These are phyloP conservation scores for Cladosporium halotolerans DNA, from an alignment of 2,329 filamentous ascomycete genomes.

Conservation along the genomic window DNA sequence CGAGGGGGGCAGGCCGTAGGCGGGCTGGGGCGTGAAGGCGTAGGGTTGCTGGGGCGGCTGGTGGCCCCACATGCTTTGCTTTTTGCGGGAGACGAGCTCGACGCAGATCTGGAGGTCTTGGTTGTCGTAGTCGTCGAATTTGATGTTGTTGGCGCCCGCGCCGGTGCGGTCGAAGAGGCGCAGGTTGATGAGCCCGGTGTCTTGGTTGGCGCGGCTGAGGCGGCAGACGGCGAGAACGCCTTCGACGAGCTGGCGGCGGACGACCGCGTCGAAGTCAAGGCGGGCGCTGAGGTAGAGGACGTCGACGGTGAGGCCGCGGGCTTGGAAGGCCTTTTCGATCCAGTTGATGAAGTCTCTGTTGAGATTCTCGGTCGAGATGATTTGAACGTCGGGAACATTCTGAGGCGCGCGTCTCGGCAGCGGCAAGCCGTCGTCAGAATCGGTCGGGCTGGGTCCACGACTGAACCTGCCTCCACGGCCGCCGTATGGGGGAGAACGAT, in stretches of 20 bases:
- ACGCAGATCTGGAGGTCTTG: slow-evolving; percentile 72
- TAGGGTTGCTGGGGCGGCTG: slow-evolving; percentile 31
- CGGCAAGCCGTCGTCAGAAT: slow-evolving; percentile 58
- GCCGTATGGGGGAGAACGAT: slow-evolving; percentile 35
- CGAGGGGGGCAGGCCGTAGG: slow-evolving; percentile 26
- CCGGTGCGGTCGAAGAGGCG: slow-evolving; percentile 75
- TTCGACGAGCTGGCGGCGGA: slow-evolving; percentile 78
- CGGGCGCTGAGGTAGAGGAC: slow-evolving; percentile 73
- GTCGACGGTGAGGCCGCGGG: slow-evolving; percentile 66
- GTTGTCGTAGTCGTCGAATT: slow-evolving; percentile 81
- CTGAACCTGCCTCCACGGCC: slow-evolving; percentile 30
- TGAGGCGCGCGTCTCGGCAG: slow-evolving; percentile 66
- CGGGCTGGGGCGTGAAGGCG: slow-evolving; percentile 30
- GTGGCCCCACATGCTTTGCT: slow-evolving; percentile 37
- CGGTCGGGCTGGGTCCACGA: slow-evolving; percentile 48
- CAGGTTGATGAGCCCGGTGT: slow-evolving; percentile 66
- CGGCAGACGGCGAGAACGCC: slow-evolving; percentile 81
- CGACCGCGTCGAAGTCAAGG: slow-evolving; percentile 69
- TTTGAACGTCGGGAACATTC: slow-evolving; percentile 82
- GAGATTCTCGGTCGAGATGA: slow-evolving; percentile 67
- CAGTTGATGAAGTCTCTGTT: slow-evolving; percentile 74
- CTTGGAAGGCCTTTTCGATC: slow-evolving; percentile 70
- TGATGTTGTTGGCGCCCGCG: slow-evolving; percentile 65
- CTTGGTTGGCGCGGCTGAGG: slow-evolving; percentile 63
- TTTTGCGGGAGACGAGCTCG: slow-evolving; percentile 71